These are phyloP conservation scores for Laburnicola sp. DNA, from an alignment of 2,329 filamentous ascomycete genomes.

Conservation along the genomic window DNA sequence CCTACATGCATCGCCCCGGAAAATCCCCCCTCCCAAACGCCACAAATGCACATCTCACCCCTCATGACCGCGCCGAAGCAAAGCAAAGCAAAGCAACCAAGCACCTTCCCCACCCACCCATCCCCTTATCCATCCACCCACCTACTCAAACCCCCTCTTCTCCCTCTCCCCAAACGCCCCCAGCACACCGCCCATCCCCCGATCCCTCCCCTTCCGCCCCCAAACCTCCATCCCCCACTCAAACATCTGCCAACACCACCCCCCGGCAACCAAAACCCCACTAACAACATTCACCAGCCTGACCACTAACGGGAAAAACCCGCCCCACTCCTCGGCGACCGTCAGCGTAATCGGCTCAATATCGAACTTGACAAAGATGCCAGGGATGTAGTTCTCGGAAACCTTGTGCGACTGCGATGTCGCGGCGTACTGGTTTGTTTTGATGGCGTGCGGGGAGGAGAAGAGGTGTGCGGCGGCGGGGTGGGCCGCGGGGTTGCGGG, in stretches of 20 bases:
- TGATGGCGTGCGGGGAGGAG: slow-evolving; percentile 61
- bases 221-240: slow-evolving; percentile 68
- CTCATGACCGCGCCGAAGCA: too few species aligned
- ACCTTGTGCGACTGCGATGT: slow-evolving; percentile 80
- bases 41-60: slow-evolving; percentile 8
- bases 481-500: slow-evolving; percentile 42
- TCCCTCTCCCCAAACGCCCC: slow-evolving; percentile 26
- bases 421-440: slow-evolving; percentile 97
- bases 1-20: slow-evolving; percentile 1
- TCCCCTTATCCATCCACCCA: background rate
- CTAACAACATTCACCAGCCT: slow-evolving; percentile 88
- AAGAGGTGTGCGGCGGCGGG: slow-evolving; percentile 44
- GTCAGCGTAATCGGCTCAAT: slow-evolving; percentile 92
- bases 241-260: slow-evolving; percentile 86
- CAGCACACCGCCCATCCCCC: slow-evolving; percentile 53
- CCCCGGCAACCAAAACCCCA: slow-evolving; percentile 88
- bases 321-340: slow-evolving; percentile 78
- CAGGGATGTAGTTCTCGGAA: slow-evolving; percentile 72
- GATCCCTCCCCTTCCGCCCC: slow-evolving; percentile 46
- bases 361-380: slow-evolving; percentile 98
- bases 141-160: slow-evolving; percentile 22
- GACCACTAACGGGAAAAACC: slow-evolving; percentile 74
- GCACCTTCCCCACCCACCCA: background rate
- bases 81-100: background rate
- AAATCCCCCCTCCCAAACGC: slow-evolving; percentile 9